Evolutionary conservation across 192 early-diverging fungal species (phyloP).

Genomic region (Linderina pennispora): DNA sequence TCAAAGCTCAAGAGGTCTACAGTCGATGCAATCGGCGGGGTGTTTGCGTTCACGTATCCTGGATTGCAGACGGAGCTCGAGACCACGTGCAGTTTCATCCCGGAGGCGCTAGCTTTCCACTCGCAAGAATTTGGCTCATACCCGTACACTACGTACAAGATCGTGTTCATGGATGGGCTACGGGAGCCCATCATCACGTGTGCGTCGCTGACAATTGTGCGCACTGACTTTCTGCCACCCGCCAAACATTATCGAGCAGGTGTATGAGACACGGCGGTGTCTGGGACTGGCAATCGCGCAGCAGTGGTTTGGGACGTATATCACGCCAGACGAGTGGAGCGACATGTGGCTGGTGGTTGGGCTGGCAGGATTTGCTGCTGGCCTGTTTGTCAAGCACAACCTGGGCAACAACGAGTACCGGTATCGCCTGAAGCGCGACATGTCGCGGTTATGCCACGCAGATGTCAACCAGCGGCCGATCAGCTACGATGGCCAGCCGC

Average conservation of each 20-base stretch:
- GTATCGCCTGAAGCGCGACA: conserved; percentile 75
- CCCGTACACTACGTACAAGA: conserved; percentile 77
- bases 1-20: conserved; percentile 20
- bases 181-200: conserved; percentile 61
- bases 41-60: conserved; percentile 68
- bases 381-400: conserved; percentile 69
- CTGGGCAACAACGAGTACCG: conserved; percentile 87
- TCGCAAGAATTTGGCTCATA: conserved; percentile 85
- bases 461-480: conserved; percentile 88
- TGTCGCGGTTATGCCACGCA: conserved; percentile 68
- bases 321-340: conserved; percentile 60
- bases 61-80: conserved; percentile 57
- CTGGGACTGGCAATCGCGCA: conserved; percentile 67
- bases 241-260: conserved; percentile 78
- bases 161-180: conserved; percentile 82
- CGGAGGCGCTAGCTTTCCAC: conserved; percentile 68
- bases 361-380: conserved; percentile 68
- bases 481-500: conserved; percentile 56
- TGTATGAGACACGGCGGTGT: conserved; percentile 69
- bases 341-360: conserved; percentile 90
- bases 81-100: conserved; percentile 54
- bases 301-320: conserved; percentile 96
- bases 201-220: conserved; percentile 76
- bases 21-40: conserved; percentile 46
- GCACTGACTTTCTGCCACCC: conserved; percentile 63